Conservation (phyloP, 768 basidiomycete species). For the Lentinula sp. region DNA sequence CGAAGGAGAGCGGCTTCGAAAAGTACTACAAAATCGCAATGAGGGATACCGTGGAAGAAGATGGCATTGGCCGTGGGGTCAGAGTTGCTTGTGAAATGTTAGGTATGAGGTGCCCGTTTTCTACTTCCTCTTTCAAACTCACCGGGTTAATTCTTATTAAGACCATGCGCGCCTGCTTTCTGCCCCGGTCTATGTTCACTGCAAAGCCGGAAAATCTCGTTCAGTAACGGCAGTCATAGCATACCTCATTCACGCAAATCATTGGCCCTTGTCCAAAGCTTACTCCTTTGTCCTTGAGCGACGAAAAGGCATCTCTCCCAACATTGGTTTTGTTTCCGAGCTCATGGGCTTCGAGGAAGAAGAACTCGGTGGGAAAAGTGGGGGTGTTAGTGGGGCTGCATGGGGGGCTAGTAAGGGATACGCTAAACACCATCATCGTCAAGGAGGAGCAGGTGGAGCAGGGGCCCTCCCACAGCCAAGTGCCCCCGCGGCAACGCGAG, state of each 20-base stretch:
- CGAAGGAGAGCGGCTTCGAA: slow-evolving; percentile 57
- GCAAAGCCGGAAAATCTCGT: slow-evolving; percentile 92
- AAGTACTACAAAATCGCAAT: slow-evolving; percentile 85
- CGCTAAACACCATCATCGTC: background rate
- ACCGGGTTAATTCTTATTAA: slow-evolving; percentile 20
- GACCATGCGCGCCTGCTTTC: slow-evolving; percentile 91
- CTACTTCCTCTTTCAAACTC: background rate
- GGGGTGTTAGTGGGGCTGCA: slow-evolving; percentile 41
- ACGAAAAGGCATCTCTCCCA: slow-evolving; percentile 91
- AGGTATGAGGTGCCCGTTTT: slow-evolving; percentile 46
- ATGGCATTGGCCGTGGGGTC: slow-evolving; percentile 75
- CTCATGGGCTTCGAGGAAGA: slow-evolving; percentile 95
- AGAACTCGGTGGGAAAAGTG: slow-evolving; percentile 73
- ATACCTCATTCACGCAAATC: slow-evolving; percentile 95
- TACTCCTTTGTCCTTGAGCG: slow-evolving; percentile 91
- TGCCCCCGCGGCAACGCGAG: slow-evolving; percentile 5
- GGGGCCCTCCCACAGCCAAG: slow-evolving; percentile 11
- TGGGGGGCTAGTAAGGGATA: slow-evolving; percentile 21
- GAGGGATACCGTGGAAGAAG: slow-evolving; percentile 94
- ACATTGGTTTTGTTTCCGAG: slow-evolving; percentile 96
- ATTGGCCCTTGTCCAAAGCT: slow-evolving; percentile 90
- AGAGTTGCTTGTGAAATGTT: slow-evolving; percentile 81
- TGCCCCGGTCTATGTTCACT: slow-evolving; percentile 90
- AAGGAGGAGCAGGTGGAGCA: slow-evolving; percentile 19
- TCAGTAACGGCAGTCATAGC: slow-evolving; percentile 97